Conservation (phyloP, 2,329 filamentous ascomycete species). For the Xenoacremonium recifei region DNA sequence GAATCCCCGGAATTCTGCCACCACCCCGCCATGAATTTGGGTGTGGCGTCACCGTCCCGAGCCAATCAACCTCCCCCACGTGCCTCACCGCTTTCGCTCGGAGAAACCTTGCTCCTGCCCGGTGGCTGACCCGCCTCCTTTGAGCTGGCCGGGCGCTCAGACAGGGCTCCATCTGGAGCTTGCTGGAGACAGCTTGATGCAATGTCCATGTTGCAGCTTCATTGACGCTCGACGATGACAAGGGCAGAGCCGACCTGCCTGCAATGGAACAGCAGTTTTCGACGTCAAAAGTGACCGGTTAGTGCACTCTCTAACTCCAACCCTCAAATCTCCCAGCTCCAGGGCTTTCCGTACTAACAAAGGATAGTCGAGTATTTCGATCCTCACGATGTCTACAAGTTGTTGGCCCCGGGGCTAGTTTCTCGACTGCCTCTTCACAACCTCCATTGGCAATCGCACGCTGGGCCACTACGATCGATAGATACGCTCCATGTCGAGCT, state of each 20-base stretch:
- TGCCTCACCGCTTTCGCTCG: slow-evolving; percentile 17
- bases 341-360: no score
- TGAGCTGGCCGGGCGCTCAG: slow-evolving; percentile 10
- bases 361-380: slow-evolving; percentile 96
- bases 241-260: slow-evolving; percentile 24
- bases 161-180: slow-evolving; percentile 18
- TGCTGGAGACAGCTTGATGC: slow-evolving; percentile 22
- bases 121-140: neutral
- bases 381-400: slow-evolving; percentile 82
- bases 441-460: slow-evolving; percentile 95
- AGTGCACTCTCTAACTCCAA: slow-evolving; percentile 17
- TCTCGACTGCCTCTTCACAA: slow-evolving; percentile 83
- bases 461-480: slow-evolving; percentile 88
- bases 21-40: slow-evolving; percentile 24
- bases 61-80: slow-evolving; percentile 13
- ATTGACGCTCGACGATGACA: slow-evolving; percentile 28
- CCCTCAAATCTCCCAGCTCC: no score
- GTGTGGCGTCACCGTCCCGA: slow-evolving; percentile 14
- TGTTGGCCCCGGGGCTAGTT: slow-evolving; percentile 74
- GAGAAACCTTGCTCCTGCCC: neutral
- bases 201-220: slow-evolving; percentile 12
- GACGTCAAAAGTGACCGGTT: slow-evolving; percentile 77
- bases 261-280: slow-evolving; percentile 66
- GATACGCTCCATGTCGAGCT: slow-evolving; percentile 89
- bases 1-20: slow-evolving; percentile 26